Evolutionary conservation across 1,284 basidiomycete species (phyloP), one percentile per base, ranked within the genome.

Genomic region (Anthracocystis panici-leucophaei): DNA sequence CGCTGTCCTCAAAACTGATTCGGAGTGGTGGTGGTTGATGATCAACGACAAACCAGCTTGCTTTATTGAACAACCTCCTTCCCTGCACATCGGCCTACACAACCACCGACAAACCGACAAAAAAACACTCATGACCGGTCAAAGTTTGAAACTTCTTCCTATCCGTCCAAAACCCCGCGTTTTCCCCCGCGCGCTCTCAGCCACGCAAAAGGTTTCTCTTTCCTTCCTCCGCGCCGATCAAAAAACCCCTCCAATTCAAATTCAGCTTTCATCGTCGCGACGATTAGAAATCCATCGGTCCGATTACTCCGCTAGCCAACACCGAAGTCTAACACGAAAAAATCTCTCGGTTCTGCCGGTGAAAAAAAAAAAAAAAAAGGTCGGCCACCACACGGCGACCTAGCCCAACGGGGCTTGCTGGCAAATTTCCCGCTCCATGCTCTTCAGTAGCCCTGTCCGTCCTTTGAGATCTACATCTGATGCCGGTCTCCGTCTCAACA

Each of bases 261-360:
- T 10, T 29, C 25, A 29, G 27, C 2, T 6, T 29, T 38, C 35
- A 5, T 38, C 12, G 4, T 12, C 27, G 27, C 42, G 11, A n/a
- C 46, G 27, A 48, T 48, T 48, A 48, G 25, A 48, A 48, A 48
- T 48, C 27, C 46, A 48, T n/a, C 46, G 46, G 46, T 48, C 46
- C 46, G 46, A 48, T 3, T n/a, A 5, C 3, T 48, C 46, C 46
- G 46, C 16, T 46, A n/a, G 45, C 23, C 12, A 27, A 16, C 7
- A 14, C 25, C 25, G 45, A n/a, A 25, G 10, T 48, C 46, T 48
- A 25, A 48, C 46, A 48, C 41, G 14, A 12, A 5, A 16, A 38
- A 38, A 27, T 27, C 3, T n/a, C 27, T 3, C 35, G 35, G 35
- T 38, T 38, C 14, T 14, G 35, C 35, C 35, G 35, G 35, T 27